phyloP scores from a whole-genome alignment of 371 early-diverging fungal genomes.

The Mortierella sp. region DNA sequence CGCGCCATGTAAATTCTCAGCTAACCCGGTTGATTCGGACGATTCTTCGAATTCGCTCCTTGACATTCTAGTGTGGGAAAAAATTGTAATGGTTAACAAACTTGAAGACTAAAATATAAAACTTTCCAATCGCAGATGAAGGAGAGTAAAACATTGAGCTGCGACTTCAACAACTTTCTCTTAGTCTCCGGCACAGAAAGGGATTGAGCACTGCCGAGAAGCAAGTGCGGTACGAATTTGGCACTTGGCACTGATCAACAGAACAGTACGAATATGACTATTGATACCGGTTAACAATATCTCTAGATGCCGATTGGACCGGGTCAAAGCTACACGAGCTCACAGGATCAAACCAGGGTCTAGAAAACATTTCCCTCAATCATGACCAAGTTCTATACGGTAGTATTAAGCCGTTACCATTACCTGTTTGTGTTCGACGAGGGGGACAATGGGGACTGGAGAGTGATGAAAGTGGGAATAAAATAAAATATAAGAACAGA shows the following conservation, averaged over 20 bases:
- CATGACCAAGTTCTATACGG: background rate
- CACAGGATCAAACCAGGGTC: slow-evolving; percentile 1
- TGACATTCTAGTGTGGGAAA: background rate
- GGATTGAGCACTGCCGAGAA: slow-evolving; percentile 1
- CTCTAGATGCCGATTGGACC: background rate
- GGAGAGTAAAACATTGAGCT: slow-evolving; percentile 3
- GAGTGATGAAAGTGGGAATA: background rate
- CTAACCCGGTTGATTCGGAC: background rate
- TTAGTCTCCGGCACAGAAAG: slow-evolving; percentile 4
- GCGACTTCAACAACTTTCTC: slow-evolving; percentile 7
- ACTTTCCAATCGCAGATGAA: background rate
- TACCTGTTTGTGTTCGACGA: background rate
- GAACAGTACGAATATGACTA: background rate
- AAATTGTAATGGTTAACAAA: slow-evolving; percentile 1
- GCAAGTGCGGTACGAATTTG: too few relatives aligned
- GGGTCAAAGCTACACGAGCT: background rate
- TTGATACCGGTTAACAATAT: slow-evolving; percentile 5
- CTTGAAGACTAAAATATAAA: background rate
- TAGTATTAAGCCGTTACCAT: background rate
- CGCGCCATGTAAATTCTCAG: too few relatives aligned
- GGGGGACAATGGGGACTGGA: background rate
- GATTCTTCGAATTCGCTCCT: background rate
- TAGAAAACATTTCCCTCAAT: slow-evolving; percentile 8
- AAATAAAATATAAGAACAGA: background rate
- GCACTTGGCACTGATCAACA: slow-evolving; percentile 1